Conservation (phyloP, 1,139 yeast species). For the Eremothecium coryli region DNA sequence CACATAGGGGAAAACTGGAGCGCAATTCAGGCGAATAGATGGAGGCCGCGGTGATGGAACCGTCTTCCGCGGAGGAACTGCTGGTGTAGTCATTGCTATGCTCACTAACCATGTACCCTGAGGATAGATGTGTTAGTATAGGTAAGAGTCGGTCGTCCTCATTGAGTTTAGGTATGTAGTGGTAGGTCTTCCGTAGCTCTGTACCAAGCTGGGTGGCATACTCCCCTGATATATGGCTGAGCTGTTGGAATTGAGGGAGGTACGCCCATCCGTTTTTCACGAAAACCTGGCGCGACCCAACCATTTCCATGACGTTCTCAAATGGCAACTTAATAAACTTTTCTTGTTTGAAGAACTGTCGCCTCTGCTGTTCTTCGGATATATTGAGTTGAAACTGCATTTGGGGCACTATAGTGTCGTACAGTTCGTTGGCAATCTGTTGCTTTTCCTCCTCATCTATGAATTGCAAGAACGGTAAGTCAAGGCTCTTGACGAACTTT, state of each 20-base stretch:
- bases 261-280: conserved; percentile 66
- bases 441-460: conserved; percentile 56
- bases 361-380: conserved; percentile 30
- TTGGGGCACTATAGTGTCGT: conserved; percentile 37
- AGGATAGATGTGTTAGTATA: conserved; percentile 65
- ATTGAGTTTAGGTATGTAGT: conserved; percentile 72
- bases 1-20: conserved; percentile 78
- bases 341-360: conserved; percentile 41
- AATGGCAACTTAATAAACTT: conserved; percentile 76
- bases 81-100: conserved; percentile 7
- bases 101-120: conserved; percentile 58
- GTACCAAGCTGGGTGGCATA: conserved; percentile 46
- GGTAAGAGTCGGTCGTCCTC: conserved; percentile 90
- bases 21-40: conserved; percentile 48
- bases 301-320: conserved; percentile 69
- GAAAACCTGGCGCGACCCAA: conserved; percentile 60
- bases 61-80: conserved; percentile 30
- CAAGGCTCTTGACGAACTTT: conserved; percentile 53
- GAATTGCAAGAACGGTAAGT: conserved; percentile 57
- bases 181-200: conserved; percentile 60
- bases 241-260: conserved; percentile 74
- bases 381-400: conserved; percentile 30
- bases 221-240: conserved; percentile 58
- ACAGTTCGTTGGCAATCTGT: conserved; percentile 42
- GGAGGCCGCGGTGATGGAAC: conserved; percentile 47